phyloP scores from a whole-genome alignment of 352 stramenopile genomes.

The Hyaloperonospora brassicae region DNA sequence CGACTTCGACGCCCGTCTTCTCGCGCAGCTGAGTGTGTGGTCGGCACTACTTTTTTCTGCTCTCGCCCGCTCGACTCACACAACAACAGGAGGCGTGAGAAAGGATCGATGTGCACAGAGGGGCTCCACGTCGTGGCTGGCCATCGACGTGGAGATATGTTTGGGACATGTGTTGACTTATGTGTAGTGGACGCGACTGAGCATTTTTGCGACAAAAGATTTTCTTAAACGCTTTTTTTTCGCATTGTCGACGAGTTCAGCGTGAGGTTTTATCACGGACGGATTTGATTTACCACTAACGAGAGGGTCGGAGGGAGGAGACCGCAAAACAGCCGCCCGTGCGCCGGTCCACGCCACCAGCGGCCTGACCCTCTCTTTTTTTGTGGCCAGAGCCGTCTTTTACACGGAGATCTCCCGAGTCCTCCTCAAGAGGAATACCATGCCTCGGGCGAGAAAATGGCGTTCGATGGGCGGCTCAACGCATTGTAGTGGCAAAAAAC shows the following conservation, averaged over 20 bases:
- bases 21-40: too few relatives aligned
- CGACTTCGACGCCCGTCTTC: too few relatives aligned
- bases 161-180: too few relatives aligned
- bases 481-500: neutral
- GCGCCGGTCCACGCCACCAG: slow-evolving; percentile 14
- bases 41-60: too few relatives aligned
- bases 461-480: slow-evolving; percentile 9
- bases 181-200: too few relatives aligned
- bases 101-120: too few relatives aligned
- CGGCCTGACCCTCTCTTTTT: slow-evolving; percentile 5
- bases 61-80: too few relatives aligned
- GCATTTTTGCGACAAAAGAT: neutral
- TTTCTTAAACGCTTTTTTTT: neutral
- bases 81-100: too few relatives aligned
- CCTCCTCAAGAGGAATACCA: slow-evolving; percentile 5
- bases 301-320: too few relatives aligned
- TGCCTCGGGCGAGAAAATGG: slow-evolving; percentile 8
- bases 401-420: slow-evolving; percentile 1
- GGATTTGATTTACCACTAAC: neutral
- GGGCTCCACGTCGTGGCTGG: too few relatives aligned
- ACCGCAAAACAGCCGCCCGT: slow-evolving; percentile 16
- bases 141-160: too few relatives aligned
- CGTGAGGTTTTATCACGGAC: neutral
- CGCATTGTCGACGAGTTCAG: neutral
- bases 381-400: slow-evolving; percentile 8